phyloP scores from a whole-genome alignment of 257 asterid species.

The Plantago ovata region DNA sequence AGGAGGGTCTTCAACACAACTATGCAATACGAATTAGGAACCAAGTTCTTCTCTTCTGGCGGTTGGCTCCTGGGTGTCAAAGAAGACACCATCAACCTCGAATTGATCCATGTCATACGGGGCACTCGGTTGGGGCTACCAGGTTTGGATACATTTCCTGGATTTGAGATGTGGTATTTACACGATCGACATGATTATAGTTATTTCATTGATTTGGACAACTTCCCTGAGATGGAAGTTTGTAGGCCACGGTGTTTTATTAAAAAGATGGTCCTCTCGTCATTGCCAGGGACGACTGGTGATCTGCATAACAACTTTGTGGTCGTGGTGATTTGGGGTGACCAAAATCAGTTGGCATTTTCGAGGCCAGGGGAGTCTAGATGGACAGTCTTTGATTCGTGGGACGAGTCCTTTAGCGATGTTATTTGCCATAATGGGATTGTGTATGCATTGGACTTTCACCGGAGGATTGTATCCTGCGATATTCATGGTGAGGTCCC shows the following conservation, averaged over 20 bases:
- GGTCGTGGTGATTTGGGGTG: conserved; percentile 12
- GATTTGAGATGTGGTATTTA: neutral
- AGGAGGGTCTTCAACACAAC: neutral
- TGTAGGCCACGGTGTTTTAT: neutral
- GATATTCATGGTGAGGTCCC: neutral
- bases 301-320: no score
- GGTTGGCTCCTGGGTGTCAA: neutral
- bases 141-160: conserved; percentile 1
- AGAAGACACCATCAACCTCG: neutral
- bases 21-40: neutral
- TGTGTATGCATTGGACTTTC: conserved; percentile 4
- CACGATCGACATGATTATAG: neutral
- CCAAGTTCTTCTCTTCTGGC: neutral
- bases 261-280: neutral
- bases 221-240: neutral
- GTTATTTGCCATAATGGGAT: neutral
- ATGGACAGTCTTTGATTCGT: neutral
- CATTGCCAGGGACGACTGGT: no score
- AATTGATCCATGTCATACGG: neutral
- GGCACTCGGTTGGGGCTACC: neutral
- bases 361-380: neutral
- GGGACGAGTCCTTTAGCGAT: conserved; percentile 4
- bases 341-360: conserved; percentile 4
- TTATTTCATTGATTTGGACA: neutral
- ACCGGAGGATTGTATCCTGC: neutral